Evolutionary conservation across 2,329 filamentous ascomycete species (phyloP), one percentile per base, ranked within the genome.

Genomic region (Elsinoe australis): DNA sequence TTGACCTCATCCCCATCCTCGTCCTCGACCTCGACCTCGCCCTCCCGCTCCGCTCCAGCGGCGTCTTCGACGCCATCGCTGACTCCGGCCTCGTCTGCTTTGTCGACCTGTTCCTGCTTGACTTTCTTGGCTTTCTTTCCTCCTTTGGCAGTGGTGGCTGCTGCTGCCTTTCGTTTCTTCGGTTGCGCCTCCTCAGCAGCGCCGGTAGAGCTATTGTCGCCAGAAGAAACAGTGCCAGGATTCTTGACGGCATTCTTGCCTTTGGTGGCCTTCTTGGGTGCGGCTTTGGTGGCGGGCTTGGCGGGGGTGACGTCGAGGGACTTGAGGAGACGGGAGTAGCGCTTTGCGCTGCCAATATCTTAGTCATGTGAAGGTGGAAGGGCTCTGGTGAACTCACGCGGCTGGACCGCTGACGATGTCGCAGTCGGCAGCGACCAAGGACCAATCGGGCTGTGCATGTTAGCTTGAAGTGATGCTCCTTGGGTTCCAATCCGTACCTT

Each of bases 311-410:
- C 74, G 19, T 70, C 71, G 54, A 80, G 69, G 6, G 73, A 65
- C 60, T 81, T 80, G 65, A 82, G 69, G 59, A 85, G 71, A 24
- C 81, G 75, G 62, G 82, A 78, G 57, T 82, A 85, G 55, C 81
- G 70, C 64, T 85, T 85, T 53, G 79, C 75, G 1, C 82, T 85
- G 57, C 52, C 10, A 9, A 12, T 5, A 32, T 32, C 19, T 39
- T 31, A 41, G 49, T 51, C n/a, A 51, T 26, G 29, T 10, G 9
- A 34, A 15, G 42, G 10, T 24, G 48, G 19, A 12, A 24, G 18
- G 33, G 31, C n/a, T 22, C 22, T 4, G 5, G 21, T 49, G 24
- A 26, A 75, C 82, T 72, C 73, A 86, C 83, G 82, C 82, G 17
- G 83, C 83, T 10, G 75, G 80, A 64, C 83, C 83, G 62, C 67